Conservation (phyloP, 1,284 basidiomycete species). For the Rhizoctonia solani region DNA sequence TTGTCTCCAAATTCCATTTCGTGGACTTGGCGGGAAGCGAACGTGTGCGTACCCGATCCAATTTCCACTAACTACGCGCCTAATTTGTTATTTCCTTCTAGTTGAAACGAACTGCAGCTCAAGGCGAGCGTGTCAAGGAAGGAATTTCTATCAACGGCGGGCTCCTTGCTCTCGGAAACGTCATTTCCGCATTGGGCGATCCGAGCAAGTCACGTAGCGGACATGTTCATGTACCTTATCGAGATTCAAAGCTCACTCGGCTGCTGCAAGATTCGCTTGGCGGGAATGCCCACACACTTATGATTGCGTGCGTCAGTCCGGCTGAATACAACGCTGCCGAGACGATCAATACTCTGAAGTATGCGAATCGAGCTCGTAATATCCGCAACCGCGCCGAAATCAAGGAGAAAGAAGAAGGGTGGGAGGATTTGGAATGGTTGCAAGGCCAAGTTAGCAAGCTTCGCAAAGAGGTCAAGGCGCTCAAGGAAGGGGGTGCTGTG, state of each 20-base stretch:
- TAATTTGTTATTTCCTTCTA: conserved; percentile 45
- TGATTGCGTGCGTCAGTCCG: conserved; percentile 98
- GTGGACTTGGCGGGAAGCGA: conserved; percentile 98
- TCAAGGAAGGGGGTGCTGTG: conserved; percentile 63
- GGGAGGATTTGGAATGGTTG: conserved; percentile 97
- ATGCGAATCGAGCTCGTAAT: conserved; percentile 95
- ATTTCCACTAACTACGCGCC: conserved; percentile 25
- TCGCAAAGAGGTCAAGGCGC: conserved; percentile 78
- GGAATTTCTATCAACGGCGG: conserved; percentile 98
- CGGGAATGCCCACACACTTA: conserved; percentile 96
- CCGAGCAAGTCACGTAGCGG: conserved; percentile 69
- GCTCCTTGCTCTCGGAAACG: conserved; percentile 93
- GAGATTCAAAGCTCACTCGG: conserved; percentile 95
- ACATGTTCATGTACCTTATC: conserved; percentile 84
- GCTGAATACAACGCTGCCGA: conserved; percentile 95
- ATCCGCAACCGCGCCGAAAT: conserved; percentile 95
- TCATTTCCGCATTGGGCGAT: conserved; percentile 97
- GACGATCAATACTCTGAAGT: conserved; percentile 97
- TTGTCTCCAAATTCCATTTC: conserved; percentile 97
- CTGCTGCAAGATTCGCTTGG: conserved; percentile 96
- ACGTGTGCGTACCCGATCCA: conserved; percentile 59
- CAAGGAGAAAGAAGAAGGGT: conserved; percentile 95
- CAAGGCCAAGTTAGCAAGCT: conserved; percentile 84
- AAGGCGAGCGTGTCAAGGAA: conserved; percentile 95
- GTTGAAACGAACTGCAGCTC: conserved; percentile 90